Evolutionary conservation across 495 filamentous ascomycete species (phyloP), one percentile per base, ranked within the genome.

Genomic region (Aspergillus bridgeri): DNA sequence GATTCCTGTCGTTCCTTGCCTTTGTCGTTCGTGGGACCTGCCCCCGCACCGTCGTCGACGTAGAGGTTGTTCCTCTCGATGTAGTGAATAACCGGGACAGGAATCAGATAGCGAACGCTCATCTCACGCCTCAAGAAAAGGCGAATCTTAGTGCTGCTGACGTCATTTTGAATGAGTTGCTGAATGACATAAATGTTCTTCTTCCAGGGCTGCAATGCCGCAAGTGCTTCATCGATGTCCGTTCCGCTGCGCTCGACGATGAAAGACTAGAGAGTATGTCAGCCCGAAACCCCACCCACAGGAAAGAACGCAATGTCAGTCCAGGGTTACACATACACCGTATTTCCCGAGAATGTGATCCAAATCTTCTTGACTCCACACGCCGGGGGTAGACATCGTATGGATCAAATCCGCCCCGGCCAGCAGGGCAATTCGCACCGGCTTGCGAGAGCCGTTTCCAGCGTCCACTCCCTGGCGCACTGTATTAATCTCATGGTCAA

Each of bases 221-320:
- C 83, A 20, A 94, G 76, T 3, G 91, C 90, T 62, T 92, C 89
- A 58, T 92, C 88, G 57, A 94, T 87, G 62, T 94, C 90, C 18
- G 91, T 94, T n/a, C 92, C 92, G 43, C 82, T 85, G 42, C 92
- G 86, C 71, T 97, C 91, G 47, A 97, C 83, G 58, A 96, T 91
- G 72, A 96, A 96, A 9, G 88, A 85, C 76, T 79, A 43, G 6
- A 21, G 20, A 45, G 23, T 13, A 21, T n/a, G 27, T 50, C 21
- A 51, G 38, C 19, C 27, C 17, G 3, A 24, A 17, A 20, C 45
- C 17, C 4, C 4, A 2, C 4, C 42, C 25, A 9, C 5, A 2
- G 18, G 18, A 55, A 21, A 20, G 9, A 23, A 5, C n/a, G 0
- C 6, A 53, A 18, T 17, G 33, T 19, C 48, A 27, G 3, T 13